These are phyloP conservation scores for Pseudogymnoascus sp. DNA, from an alignment of 2,329 filamentous ascomycete genomes.

Conservation along the genomic window DNA sequence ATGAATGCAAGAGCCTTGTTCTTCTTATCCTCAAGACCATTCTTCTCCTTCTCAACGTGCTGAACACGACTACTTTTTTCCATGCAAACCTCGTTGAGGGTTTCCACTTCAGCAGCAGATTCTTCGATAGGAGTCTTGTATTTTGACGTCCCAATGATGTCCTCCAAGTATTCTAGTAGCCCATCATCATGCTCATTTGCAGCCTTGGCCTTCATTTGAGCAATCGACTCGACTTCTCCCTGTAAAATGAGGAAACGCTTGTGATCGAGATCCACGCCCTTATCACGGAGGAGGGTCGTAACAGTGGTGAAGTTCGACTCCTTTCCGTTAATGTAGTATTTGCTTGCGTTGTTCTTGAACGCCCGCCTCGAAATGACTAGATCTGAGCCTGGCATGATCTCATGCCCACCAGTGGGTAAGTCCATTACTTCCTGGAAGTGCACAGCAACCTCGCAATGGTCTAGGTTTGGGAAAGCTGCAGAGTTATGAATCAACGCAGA, in stretches of 20 bases:
- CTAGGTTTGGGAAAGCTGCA: slow-evolving; percentile 73
- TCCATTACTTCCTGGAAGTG: slow-evolving; percentile 96
- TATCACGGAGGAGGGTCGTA: slow-evolving; percentile 75
- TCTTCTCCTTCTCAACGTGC: slow-evolving; percentile 96
- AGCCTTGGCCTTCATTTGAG: slow-evolving; percentile 98
- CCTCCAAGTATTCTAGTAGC: slow-evolving; percentile 90
- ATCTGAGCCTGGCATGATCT: slow-evolving; percentile 74
- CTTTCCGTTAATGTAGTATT: slow-evolving; percentile 91
- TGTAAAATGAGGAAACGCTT: slow-evolving; percentile 97
- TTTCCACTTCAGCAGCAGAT: slow-evolving; percentile 80
- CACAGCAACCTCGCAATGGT: slow-evolving; percentile 91
- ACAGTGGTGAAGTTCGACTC: slow-evolving; percentile 89
- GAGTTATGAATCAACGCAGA: slow-evolving; percentile 98
- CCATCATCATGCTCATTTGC: slow-evolving; percentile 93
- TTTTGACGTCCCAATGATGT: slow-evolving; percentile 97
- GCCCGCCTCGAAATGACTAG: slow-evolving; percentile 84
- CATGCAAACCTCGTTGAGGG: slow-evolving; percentile 84
- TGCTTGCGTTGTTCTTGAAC: slow-evolving; percentile 97
- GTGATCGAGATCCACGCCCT: slow-evolving; percentile 92
- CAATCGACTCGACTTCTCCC: slow-evolving; percentile 96
- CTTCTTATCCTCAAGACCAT: slow-evolving; percentile 89
- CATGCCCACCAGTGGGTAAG: slow-evolving; percentile 63
- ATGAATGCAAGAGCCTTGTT: slow-evolving; percentile 86
- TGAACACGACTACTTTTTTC: slow-evolving; percentile 95
- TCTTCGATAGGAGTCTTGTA: slow-evolving; percentile 98